Conservation (phyloP, 2,329 filamentous ascomycete genomes). For the Akanthomyces uredinophilus region DNA sequence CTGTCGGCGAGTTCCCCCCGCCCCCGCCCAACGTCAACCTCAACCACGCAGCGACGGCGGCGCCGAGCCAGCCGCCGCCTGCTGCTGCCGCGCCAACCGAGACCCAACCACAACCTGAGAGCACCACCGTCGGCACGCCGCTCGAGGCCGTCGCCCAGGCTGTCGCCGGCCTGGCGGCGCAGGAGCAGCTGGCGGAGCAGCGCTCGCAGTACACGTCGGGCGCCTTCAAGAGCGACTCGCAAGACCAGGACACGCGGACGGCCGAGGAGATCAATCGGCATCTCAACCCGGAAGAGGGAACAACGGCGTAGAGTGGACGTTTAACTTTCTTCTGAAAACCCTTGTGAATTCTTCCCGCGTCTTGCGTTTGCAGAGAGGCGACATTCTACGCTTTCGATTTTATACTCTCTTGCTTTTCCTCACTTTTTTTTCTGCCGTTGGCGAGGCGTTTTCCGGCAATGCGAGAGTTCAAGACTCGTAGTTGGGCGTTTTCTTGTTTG, state of each 20-base stretch:
- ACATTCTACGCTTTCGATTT: no score
- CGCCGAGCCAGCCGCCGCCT: conserved; percentile 19
- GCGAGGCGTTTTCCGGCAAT: conserved; percentile 3
- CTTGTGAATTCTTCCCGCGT: neutral
- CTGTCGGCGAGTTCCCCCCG: conserved; percentile 76
- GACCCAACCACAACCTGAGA: conserved; percentile 13
- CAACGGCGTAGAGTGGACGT: conserved; percentile 15
- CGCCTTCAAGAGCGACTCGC: conserved; percentile 32
- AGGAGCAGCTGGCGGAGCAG: conserved; percentile 34
- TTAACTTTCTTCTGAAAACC: neutral
- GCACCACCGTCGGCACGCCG: conserved; percentile 31
- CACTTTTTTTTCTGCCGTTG: neutral
- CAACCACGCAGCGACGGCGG: conserved; percentile 21
- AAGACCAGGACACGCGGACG: conserved; percentile 39
- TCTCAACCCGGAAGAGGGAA: conserved; percentile 36
- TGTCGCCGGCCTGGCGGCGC: conserved; percentile 38
- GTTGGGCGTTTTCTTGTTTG: conserved; percentile 19
- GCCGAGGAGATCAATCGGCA: conserved; percentile 53
- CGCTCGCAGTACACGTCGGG: conserved; percentile 30
- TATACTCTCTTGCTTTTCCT: neutral
- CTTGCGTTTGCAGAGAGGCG: conserved; percentile 16
- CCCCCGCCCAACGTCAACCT: conserved; percentile 68
- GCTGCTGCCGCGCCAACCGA: neutral
- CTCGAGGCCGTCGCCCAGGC: conserved; percentile 49
- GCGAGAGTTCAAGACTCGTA: conserved; percentile 2